phyloP scores from a whole-genome alignment of 352 stramenopile genomes.

The Phytophthora sp. region DNA sequence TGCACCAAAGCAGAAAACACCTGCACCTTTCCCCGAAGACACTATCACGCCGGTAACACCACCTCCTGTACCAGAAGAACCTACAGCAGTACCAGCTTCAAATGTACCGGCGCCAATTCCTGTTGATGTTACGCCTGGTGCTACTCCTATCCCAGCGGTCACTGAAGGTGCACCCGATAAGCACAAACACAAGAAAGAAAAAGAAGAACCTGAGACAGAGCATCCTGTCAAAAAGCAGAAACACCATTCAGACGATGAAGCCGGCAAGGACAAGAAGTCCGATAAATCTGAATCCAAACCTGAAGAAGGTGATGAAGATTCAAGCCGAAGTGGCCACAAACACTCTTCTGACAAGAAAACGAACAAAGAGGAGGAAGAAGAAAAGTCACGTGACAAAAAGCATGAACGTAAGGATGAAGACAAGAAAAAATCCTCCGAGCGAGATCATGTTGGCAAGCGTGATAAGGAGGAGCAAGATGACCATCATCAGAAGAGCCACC shows the following conservation, averaged over 20 bases:
- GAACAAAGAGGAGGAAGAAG: slow-evolving; percentile 1
- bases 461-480: slow-evolving; percentile 9
- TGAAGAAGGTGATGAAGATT: slow-evolving; percentile 13
- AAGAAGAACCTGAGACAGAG: slow-evolving; percentile 14
- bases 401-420: slow-evolving; percentile 14
- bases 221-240: slow-evolving; percentile 1
- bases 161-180: slow-evolving; percentile 11
- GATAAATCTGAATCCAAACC: slow-evolving; percentile 3
- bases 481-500: slow-evolving; percentile 4
- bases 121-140: slow-evolving; percentile 7
- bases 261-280: slow-evolving; percentile 12
- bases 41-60: too few relatives aligned
- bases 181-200: slow-evolving; percentile 25
- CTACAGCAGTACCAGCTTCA: neutral
- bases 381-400: slow-evolving; percentile 10
- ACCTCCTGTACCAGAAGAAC: neutral
- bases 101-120: slow-evolving; percentile 5
- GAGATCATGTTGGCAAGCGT: neutral
- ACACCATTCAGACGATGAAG: slow-evolving; percentile 4
- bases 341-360: slow-evolving; percentile 13
- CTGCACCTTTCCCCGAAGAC: too few relatives aligned
- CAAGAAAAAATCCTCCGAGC: neutral
- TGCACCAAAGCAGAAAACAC: too few relatives aligned
- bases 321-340: slow-evolving; percentile 2
- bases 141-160: neutral